These are phyloP conservation scores for Penicillium atrosanguineum DNA, from an alignment of 495 filamentous ascomycete genomes.

Conservation along the genomic window DNA sequence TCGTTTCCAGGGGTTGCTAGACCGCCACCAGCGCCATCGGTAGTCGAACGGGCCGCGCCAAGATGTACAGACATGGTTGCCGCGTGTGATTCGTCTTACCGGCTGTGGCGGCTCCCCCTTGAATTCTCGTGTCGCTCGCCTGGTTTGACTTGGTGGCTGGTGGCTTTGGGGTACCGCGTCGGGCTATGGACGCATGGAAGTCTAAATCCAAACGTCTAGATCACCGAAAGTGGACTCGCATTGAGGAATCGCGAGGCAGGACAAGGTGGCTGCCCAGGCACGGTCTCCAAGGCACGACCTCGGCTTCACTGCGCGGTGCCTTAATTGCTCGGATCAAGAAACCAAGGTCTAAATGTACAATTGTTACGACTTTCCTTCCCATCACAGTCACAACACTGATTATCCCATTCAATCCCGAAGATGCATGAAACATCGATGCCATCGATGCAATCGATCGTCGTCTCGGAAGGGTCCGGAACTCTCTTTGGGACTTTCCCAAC, in stretches of 20 bases:
- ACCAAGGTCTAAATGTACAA: too few relatives aligned
- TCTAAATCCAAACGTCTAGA: neutral
- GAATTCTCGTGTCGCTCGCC: neutral
- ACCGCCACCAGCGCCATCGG: constrained; percentile 15
- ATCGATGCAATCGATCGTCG: neutral
- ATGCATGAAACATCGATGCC: too few relatives aligned
- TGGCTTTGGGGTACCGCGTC: constrained; percentile 1
- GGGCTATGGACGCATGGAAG: neutral
- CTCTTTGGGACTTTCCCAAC: neutral
- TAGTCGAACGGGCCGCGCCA: constrained; percentile 5
- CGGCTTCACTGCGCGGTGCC: too few relatives aligned
- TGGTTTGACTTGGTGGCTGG: neutral
- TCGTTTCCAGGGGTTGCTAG: neutral
- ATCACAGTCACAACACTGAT: too few relatives aligned
- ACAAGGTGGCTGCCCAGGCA: neutral
- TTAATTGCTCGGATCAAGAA: too few relatives aligned
- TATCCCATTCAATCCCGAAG: too few relatives aligned
- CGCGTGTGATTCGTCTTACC: constrained; percentile 8
- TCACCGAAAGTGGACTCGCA: neutral
- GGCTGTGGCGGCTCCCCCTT: neutral
- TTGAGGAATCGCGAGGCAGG: neutral
- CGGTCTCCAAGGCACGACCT: too few relatives aligned
- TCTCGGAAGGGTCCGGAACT: neutral
- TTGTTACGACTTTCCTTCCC: too few relatives aligned
- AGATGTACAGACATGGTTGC: neutral